Evolutionary conservation across 2,329 filamentous ascomycete genomes (phyloP).

Genomic region (Fusarium sp.): DNA sequence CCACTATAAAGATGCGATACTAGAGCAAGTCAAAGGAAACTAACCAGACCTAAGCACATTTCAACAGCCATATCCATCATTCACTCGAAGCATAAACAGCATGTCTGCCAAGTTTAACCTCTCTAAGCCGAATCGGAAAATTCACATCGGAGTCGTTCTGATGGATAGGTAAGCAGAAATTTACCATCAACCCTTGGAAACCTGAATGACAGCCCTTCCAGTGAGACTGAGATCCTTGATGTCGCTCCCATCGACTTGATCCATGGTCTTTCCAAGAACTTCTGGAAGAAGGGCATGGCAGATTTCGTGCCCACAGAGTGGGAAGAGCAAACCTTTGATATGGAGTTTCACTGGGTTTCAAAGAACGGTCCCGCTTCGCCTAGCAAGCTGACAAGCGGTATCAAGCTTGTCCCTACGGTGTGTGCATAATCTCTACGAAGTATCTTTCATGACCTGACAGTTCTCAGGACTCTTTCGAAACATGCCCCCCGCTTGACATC

Average conservation of each 20-base stretch:
- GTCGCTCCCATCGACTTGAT: slow-evolving; percentile 51
- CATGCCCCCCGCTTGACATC: slow-evolving; percentile 55
- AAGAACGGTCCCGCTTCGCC: slow-evolving; percentile 31
- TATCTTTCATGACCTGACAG: neutral
- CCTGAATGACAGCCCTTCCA: neutral
- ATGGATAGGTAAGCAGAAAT: slow-evolving; percentile 11
- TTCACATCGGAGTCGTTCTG: slow-evolving; percentile 35
- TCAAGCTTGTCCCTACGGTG: slow-evolving; percentile 48
- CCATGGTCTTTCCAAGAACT: slow-evolving; percentile 27
- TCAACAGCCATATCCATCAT: neutral
- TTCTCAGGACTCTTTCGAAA: slow-evolving; percentile 52
- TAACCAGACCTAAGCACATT: neutral
- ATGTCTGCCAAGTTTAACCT: slow-evolving; percentile 13
- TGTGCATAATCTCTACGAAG: neutral
- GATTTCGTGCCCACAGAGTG: slow-evolving; percentile 19
- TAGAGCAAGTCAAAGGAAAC: rapidly evolving
- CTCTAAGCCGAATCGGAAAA: slow-evolving; percentile 12
- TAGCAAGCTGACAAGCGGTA: slow-evolving; percentile 42
- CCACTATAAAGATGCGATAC: neutral
- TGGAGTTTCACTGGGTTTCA: slow-evolving; percentile 52
- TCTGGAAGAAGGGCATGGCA: slow-evolving; percentile 35
- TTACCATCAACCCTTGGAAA: rapidly evolving
- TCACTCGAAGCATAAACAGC: neutral
- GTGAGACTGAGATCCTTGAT: slow-evolving; percentile 52
- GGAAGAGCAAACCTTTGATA: slow-evolving; percentile 41